Evolutionary conservation across 169 alveolate genomes (phyloP).

Genomic region (Fabrea salina): DNA sequence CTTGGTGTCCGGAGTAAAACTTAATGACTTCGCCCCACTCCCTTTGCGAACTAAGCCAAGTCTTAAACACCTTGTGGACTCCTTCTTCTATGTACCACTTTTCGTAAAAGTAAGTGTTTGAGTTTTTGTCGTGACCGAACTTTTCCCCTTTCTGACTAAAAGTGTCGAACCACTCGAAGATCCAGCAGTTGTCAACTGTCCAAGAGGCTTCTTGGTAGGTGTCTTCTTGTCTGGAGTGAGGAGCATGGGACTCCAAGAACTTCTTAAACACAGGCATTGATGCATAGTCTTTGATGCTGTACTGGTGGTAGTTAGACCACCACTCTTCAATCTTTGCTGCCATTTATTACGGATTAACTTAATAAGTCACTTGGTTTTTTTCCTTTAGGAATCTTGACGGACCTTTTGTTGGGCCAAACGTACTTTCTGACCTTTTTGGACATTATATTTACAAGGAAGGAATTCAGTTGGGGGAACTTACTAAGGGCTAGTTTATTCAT

Average conservation of each 20-base stretch:
- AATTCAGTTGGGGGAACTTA: slow-evolving; percentile 15
- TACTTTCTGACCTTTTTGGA: slow-evolving; percentile 21
- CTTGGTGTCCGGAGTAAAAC: background rate
- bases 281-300: background rate
- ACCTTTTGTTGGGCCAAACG: slow-evolving; percentile 32
- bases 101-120: slow-evolving; percentile 5
- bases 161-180: slow-evolving; percentile 20
- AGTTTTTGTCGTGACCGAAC: slow-evolving; percentile 23
- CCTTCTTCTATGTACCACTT: slow-evolving; percentile 20
- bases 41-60: background rate
- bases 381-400: slow-evolving; percentile 27
- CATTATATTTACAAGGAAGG: background rate
- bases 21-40: slow-evolving; percentile 20
- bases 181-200: slow-evolving; percentile 20
- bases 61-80: background rate
- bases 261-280: slow-evolving; percentile 3
- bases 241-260: background rate
- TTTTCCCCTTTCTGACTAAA: background rate
- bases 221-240: background rate
- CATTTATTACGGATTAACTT: too few species aligned
- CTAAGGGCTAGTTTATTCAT: slow-evolving; percentile 18
- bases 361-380: too few species aligned
- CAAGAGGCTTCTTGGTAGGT: background rate
- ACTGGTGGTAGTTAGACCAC: background rate
- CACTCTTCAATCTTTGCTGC: slow-evolving; percentile 12